Base-by-base conservation (phyloP, 1,284 basidiomycete genomes). In the Tremellales sp. region DNA sequence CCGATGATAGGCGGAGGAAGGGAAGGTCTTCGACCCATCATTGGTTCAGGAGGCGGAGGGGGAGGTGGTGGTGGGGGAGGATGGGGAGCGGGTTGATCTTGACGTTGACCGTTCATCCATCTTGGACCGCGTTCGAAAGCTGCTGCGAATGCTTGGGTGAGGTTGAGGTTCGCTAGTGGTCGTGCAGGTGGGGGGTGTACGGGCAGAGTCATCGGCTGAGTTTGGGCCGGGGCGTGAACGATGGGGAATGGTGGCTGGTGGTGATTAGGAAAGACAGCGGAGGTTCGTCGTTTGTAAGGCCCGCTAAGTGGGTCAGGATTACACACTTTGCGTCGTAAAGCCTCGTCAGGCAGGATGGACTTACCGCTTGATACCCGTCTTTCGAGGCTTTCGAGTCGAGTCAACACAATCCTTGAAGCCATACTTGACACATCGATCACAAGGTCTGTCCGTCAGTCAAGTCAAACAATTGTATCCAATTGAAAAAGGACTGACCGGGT, bases 381-480 rank as follows among this genome's bases (percentile, higher is more conserved):
- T 67, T 4, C 68, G 51, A 0, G 65, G 63, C 42, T 69, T 68
- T 3, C 68, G 53, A n/a, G 58, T 60, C 21, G 65, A 68, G 40
- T 71, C 67, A 11, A 65, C 40, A 45, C 68, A 71, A 40, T 69
- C 65, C 11, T 40, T 40, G 33, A 68, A 42, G 11, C 61, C 61
- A 44, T 69, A 68, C 47, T 68, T 68, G 33, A 60, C 53, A 49
- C 68, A 71, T 41, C 68, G 45, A 36, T 71, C 67, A 37, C 68
- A 71, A 0, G 68, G 68, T 51, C 68, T 67, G 25, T 15, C 5
- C 31, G 12, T 40, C 19, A 40, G 39, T 15, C 19, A 4, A 22
- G 12, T 36, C 15, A n/a, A n/a, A n/a, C n/a, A n/a, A 33, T n/a
- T 33, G 29, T n/a, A 33, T n/a, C n/a, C 10, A 8, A 33, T 10